Evolutionary conservation across 805 yeast species (phyloP), one percentile per base, ranked within the genome.

Genomic region (Yarrowia sp.): DNA sequence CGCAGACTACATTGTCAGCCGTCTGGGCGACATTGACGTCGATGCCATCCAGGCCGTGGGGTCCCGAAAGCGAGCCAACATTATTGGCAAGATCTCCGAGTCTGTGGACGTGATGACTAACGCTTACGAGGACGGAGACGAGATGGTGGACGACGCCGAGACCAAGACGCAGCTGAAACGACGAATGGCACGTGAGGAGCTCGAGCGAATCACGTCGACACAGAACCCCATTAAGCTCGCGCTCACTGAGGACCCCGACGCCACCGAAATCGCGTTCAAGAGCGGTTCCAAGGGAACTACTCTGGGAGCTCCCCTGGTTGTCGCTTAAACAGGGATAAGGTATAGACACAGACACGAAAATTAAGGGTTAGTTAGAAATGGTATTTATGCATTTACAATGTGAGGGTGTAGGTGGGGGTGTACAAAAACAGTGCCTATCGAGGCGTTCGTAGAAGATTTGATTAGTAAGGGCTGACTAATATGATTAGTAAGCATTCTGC

Each of bases 231-330:
- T 72, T 22, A 72, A 71, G 48, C 64, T 71, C 46, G 81, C 85
- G 1, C 88, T 87, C n/a, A 82, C 89, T 48, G 90, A 86, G 68
- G 90, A 87, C 75, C 79, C 81, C 40, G 81, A 85, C 5, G 77
- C 83, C 46, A 81, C 81, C 42, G 82, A 83, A 19, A 78, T 86
- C 70, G 78, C 81, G 41, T 77, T 82, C 56, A 77, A 80, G 36
- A 73, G 79, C 10, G 78, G 82, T 35, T 90, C 91, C 46, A 86
- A 87, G 75, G 97, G 97, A 69, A 92, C 97, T 42, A 89, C 96
- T 12, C 79, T 92, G 72, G 97, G 97, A 50, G 87, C 89, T 40
- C 92, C 92, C 66, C 73, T 69, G 15, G 46, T 36, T 8, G 61
- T 41, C 14, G 32, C 32, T 26, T 40, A 40, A 12, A 9, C 26